Base-by-base conservation (phyloP, 164 flowering plant species). In the Protea cynaroides region DNA sequence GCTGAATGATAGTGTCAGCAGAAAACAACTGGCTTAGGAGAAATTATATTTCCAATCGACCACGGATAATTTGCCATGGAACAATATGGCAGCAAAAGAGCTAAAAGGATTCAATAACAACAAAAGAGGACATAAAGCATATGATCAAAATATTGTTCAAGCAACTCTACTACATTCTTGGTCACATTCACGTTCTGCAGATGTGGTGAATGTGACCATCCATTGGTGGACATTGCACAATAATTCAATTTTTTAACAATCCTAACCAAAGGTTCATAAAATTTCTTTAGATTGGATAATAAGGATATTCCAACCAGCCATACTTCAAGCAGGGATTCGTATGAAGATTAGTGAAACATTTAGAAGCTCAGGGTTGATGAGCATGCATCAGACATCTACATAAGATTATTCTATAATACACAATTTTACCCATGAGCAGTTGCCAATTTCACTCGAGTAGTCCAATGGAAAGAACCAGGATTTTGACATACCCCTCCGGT, bases 401-500 rank as follows among this genome's bases (percentile, higher is more conserved):
- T 40, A 6, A 49, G 18, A 15, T 49, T 49, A 3, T 15, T 49
- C 17, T 49, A 18, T 10, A 54, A 23, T 54, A 54, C 8, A 22
- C 40, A 38, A 10, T 40, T 19, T 38, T 23, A 4, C 17, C 24
- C 14, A 59, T 11, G 25, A 0, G 19, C 13, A n/a, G 25, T 38
- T 37, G 52, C 18, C 18, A 49, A 15, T 9, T 8, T 43, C 44
- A 54, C 10, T 8, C 17, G 7, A 12, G 44, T 8, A 23, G 23
- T 50, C 29, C 46, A 46, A 37, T 14, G 19, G 19, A 36, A 51
- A 44, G 24, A 38, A 56, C 54, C 47, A 34, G 2, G 4, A 0
- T 18, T 55, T 23, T n/a, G 51, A 66, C 83, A 46, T 75, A 82
- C 88, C 74, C 70, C 79, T 63, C 37, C 74, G 60, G 37, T 54